Percentiles rank a stretch among this genome's conserved stretches.
phyloP scores from a whole-genome alignment of 1,284 basidiomycete species.

The Ceratobasidium sp. region DNA sequence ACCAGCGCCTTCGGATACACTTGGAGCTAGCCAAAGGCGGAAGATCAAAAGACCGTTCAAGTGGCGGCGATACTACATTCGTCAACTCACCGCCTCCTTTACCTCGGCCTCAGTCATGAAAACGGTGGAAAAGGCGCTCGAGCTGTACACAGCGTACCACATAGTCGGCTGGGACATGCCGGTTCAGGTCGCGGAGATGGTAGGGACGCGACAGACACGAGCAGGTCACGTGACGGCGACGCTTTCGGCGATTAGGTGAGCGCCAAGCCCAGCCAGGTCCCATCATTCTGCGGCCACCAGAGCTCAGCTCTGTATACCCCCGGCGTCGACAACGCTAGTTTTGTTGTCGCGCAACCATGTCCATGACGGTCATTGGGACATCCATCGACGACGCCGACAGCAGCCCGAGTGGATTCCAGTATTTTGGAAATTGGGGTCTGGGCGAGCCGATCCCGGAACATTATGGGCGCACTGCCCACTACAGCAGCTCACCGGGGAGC shows the following conservation, averaged over 20 bases:
- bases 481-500: conserved; percentile 10
- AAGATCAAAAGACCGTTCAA: neutral
- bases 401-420: conserved; percentile 16
- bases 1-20: conserved; percentile 34
- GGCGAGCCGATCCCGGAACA: conserved; percentile 23
- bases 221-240: neutral
- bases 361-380: neutral
- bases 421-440: conserved; percentile 28
- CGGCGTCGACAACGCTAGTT: too few relatives aligned
- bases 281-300: neutral
- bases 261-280: neutral
- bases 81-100: conserved; percentile 1
- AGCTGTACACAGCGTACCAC: conserved; percentile 21
- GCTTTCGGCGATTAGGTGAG: neutral
- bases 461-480: conserved; percentile 2
- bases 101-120: conserved; percentile 14
- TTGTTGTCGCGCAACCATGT: neutral
- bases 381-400: conserved; percentile 27
- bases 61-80: neutral
- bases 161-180: neutral
- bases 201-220: neutral
- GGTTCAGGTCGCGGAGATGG: neutral
- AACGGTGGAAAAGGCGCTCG: conserved; percentile 20
- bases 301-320: conserved; percentile 2
- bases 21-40: neutral